Conservation (phyloP, 1,139 yeast species). For the Lipomyces yarrowii region DNA sequence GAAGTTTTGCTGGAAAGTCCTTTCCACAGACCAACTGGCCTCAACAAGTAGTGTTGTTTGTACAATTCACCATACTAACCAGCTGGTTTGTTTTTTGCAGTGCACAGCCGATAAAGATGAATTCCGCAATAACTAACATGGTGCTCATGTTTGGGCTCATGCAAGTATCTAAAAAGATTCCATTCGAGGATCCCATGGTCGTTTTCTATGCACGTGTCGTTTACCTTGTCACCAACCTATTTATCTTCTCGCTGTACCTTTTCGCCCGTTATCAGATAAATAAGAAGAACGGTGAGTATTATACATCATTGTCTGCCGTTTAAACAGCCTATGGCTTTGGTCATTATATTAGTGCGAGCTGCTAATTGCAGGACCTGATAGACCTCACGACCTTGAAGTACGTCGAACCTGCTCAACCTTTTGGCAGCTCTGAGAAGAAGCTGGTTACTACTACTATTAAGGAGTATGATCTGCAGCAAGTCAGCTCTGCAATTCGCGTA, state of each 20-base stretch:
- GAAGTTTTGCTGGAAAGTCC: background rate
- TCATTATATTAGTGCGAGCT: background rate
- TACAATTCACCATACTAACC: background rate
- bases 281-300: constrained; percentile 62
- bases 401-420: constrained; percentile 81
- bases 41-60: background rate
- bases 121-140: constrained; percentile 85
- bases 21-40: background rate
- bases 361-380: constrained; percentile 7
- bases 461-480: constrained; percentile 91
- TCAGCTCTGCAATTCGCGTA: constrained; percentile 69
- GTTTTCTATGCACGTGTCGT: constrained; percentile 76
- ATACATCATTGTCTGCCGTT: background rate
- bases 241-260: constrained; percentile 69
- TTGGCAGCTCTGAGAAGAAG: constrained; percentile 73
- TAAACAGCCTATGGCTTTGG: background rate
- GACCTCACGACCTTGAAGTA: constrained; percentile 88
- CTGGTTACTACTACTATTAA: constrained; percentile 85
- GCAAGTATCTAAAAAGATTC: constrained; percentile 90
- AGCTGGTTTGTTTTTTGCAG: too few relatives aligned
- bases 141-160: constrained; percentile 94
- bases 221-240: constrained; percentile 66
- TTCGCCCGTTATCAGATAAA: constrained; percentile 62
- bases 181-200: constrained; percentile 81
- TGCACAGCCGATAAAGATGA: constrained; percentile 49